Conservation (phyloP, 805 yeast genomes). For the Myxozyma vanderwaltii region DNA sequence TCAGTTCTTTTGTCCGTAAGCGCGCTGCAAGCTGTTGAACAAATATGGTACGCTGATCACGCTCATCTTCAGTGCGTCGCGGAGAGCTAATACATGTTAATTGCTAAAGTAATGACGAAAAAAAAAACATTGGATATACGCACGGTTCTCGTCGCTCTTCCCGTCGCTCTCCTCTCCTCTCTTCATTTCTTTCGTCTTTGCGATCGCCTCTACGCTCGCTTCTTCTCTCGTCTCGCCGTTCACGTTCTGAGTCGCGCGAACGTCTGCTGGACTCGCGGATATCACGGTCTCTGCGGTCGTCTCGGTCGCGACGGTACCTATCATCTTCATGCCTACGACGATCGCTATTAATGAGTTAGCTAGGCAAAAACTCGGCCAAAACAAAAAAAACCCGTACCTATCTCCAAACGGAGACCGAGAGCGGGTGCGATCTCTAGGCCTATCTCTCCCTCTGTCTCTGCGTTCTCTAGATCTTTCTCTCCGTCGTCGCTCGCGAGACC, state of each 20-base stretch:
- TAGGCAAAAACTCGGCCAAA: background rate
- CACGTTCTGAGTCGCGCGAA: slow-evolving; percentile 6
- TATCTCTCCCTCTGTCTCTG: slow-evolving; percentile 10
- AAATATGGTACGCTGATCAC: slow-evolving; percentile 43
- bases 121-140: background rate
- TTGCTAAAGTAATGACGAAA: background rate
- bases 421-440: slow-evolving; percentile 10
- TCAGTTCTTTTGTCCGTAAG: slow-evolving; percentile 40
- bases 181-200: slow-evolving; percentile 1
- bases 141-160: slow-evolving; percentile 2
- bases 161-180: background rate
- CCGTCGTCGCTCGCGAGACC: slow-evolving; percentile 21
- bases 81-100: slow-evolving; percentile 35
- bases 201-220: background rate
- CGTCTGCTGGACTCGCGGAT: background rate
- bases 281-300: slow-evolving; percentile 13
- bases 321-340: background rate
- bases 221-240: background rate
- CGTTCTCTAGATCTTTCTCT: slow-evolving; percentile 21
- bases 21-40: slow-evolving; percentile 44
- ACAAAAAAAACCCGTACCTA: background rate
- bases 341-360: background rate
- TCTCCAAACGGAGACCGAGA: background rate
- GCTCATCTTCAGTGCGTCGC: slow-evolving; percentile 37
- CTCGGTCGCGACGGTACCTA: slow-evolving; percentile 3